Evolutionary conservation across 345 rosid genomes (phyloP), one percentile per base, ranked within the genome.

Genomic region (Moricandia moricandioides): DNA sequence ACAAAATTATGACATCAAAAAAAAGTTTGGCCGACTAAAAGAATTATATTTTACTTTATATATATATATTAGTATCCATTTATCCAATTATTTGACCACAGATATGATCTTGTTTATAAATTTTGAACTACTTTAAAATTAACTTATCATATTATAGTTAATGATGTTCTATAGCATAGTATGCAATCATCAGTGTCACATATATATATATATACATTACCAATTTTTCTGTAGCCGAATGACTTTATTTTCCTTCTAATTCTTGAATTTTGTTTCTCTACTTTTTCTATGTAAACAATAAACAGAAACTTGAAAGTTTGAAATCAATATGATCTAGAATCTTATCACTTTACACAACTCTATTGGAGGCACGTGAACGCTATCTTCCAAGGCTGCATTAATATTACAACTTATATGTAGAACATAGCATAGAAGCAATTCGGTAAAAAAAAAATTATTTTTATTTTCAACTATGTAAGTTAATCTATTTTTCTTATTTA

Each of bases 291-390:
- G 52, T 14, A 40, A 56, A n/a, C 10, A 16, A 49, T 26, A 56
- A n/a, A 27, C 29, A 61, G 21, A 58, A 70, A 45, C 14, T 13
- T 16, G 6, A 5, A 6, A 47, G 52, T 56, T 43, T 60, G 4
- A 29, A 16, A 30, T 66, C 57, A 27, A 58, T 40, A 45, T 17
- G 34, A 5, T 62, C 13, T 21, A 17, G 21, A 61, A 33, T 10
- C 13, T 33, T 16, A 59, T 12, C 60, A 37, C 16, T 27, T 27
- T 57, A 45, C 21, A 9, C 67, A 62, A 49, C 35, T 61, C 2
- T 49, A 12, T 21, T 62, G 52, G 70, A 71, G 8, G 60, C 78
- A 57, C 49, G 71, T 65, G 78, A 73, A 40, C 47, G 39, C 30
- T 72, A 13, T 24, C 62, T 9, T 35, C 52, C 58, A 58, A 29